These are phyloP conservation scores for Paramecium primaurelia DNA, from an alignment of 73 alveolate genomes.

Conservation along the genomic window DNA sequence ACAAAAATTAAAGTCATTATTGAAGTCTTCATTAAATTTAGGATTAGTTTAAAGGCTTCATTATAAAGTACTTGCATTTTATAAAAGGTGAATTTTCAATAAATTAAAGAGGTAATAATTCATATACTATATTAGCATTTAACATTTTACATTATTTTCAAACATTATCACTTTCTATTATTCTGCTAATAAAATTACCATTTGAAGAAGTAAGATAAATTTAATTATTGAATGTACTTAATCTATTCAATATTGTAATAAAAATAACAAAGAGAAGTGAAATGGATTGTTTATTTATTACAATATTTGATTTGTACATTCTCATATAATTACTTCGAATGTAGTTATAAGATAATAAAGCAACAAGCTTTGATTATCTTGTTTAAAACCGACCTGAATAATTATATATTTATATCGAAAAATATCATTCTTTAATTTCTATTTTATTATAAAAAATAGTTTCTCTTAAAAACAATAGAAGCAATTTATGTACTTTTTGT, in stretches of 20 bases:
- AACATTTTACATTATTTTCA: background rate
- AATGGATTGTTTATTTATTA: background rate
- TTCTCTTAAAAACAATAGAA: background rate
- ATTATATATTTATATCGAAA: background rate
- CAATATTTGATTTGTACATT: background rate
- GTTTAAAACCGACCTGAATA: background rate
- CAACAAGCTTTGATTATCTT: background rate
- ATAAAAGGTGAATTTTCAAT: background rate
- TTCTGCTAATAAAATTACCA: background rate
- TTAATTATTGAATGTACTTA: background rate
- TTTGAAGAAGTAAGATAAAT: background rate
- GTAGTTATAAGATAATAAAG: background rate
- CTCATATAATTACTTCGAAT: background rate
- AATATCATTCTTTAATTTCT: too few relatives aligned
- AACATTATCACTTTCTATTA: background rate
- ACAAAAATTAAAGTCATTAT: background rate
- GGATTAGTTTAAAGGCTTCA: background rate
- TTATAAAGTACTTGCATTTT: background rate
- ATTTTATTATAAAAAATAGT: too few relatives aligned
- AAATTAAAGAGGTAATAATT: background rate
- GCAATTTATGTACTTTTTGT: background rate
- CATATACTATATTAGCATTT: background rate
- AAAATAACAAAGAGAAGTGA: background rate
- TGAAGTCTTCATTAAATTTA: background rate
- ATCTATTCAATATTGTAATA: background rate